Evolutionary conservation across 2,329 filamentous ascomycete genomes (phyloP).

Genomic region (Epicoccum sorghinum): DNA sequence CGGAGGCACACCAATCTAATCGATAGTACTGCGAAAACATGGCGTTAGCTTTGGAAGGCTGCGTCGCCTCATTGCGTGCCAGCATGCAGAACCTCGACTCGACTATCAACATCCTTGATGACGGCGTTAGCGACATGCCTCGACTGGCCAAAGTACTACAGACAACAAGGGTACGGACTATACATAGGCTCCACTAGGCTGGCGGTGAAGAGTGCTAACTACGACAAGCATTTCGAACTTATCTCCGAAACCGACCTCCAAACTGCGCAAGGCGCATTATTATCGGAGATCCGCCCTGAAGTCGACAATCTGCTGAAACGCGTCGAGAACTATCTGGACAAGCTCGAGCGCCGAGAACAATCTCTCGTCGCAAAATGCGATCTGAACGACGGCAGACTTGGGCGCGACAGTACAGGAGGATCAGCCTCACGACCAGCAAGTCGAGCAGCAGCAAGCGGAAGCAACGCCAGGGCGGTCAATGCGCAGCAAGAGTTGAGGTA

Average conservation of each 20-base stretch:
- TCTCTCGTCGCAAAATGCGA: slow-evolving; percentile 82
- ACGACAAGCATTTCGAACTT: slow-evolving; percentile 81
- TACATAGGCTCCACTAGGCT: neutral
- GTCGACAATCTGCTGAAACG: slow-evolving; percentile 78
- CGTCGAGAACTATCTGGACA: slow-evolving; percentile 82
- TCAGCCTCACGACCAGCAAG: slow-evolving; percentile 33
- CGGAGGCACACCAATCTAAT: neutral
- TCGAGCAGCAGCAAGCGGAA: slow-evolving; percentile 28
- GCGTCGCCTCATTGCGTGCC: slow-evolving; percentile 65
- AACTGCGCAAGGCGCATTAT: slow-evolving; percentile 80
- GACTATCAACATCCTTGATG: slow-evolving; percentile 67
- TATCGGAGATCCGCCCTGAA: slow-evolving; percentile 88
- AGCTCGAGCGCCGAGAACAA: slow-evolving; percentile 81
- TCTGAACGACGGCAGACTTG: slow-evolving; percentile 76
- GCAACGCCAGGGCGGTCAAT: slow-evolving; percentile 43
- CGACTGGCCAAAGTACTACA: slow-evolving; percentile 67
- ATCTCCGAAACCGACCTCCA: slow-evolving; percentile 84
- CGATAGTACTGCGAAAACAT: slow-evolving; percentile 17
- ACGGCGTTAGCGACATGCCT: slow-evolving; percentile 68
- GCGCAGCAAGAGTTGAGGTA: slow-evolving; percentile 63
- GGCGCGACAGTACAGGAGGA: slow-evolving; percentile 39
- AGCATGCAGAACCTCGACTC: slow-evolving; percentile 68
- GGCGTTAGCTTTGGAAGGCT: slow-evolving; percentile 60
- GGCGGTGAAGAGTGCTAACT: neutral
- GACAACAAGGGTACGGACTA: slow-evolving; percentile 61